Evolutionary conservation across 768 basidiomycete genomes (phyloP).

Genomic region (Chalciporus piperatus): DNA sequence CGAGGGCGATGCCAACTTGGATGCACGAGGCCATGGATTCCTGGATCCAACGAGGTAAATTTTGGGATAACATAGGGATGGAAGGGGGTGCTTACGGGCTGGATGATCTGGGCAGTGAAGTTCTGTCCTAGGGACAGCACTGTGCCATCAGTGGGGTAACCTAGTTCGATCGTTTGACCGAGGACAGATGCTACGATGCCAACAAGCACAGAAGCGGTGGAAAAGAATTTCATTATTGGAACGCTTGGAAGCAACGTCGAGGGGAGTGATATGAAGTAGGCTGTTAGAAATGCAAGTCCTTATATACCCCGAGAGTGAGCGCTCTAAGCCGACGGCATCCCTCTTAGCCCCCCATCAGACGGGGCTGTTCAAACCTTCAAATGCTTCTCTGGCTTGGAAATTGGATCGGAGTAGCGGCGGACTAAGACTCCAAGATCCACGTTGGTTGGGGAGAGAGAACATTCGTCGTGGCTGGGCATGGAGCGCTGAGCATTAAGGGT

Average conservation of each 20-base stretch:
- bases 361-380: too few relatives aligned
- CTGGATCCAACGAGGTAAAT: slow-evolving; percentile 5
- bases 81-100: slow-evolving; percentile 17
- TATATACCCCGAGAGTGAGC: slow-evolving; percentile 3
- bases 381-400: too few relatives aligned
- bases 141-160: slow-evolving; percentile 19
- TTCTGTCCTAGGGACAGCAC: slow-evolving; percentile 14
- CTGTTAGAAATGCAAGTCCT: neutral
- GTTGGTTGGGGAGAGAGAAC: too few relatives aligned
- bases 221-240: slow-evolving; percentile 17
- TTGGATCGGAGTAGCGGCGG: too few relatives aligned
- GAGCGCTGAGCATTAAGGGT: too few relatives aligned
- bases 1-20: slow-evolving; percentile 33
- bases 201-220: slow-evolving; percentile 5
- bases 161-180: slow-evolving; percentile 29
- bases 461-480: too few relatives aligned
- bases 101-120: slow-evolving; percentile 18
- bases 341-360: too few relatives aligned
- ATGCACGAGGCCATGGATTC: slow-evolving; percentile 13
- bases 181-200: slow-evolving; percentile 10
- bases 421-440: too few relatives aligned
- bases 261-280: too few relatives aligned
- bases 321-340: too few relatives aligned
- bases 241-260: neutral
- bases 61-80: neutral